A percentile compares a stretch with the other conserved stretches of the same genome.
Conservation (phyloP, 1,284 basidiomycete species). For the Irpex rosettiformis region DNA sequence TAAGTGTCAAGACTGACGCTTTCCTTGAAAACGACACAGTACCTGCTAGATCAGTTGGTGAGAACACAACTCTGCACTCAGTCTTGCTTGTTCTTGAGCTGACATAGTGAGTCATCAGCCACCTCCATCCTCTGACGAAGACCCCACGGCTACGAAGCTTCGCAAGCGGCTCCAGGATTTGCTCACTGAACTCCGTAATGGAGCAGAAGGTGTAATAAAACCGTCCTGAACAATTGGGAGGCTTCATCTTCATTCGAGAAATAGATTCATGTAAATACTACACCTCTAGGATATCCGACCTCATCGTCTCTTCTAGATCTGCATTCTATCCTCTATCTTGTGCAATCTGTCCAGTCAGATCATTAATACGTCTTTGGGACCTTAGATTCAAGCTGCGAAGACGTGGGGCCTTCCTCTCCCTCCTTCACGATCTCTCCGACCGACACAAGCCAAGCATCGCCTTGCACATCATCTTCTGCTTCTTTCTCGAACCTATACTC, state of each 20-base stretch:
- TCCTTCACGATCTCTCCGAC: conserved; percentile 22
- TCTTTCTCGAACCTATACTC: conserved; percentile 28
- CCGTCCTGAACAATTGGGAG: too few relatives aligned
- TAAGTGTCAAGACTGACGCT: too few relatives aligned
- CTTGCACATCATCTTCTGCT: conserved; percentile 24
- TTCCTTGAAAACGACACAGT: too few relatives aligned
- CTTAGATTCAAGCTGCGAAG: conserved; percentile 15
- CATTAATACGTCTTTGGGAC: not conserved
- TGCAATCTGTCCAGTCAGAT: too few relatives aligned
- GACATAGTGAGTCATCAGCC: not conserved
- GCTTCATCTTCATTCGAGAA: too few relatives aligned
- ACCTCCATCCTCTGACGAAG: not conserved
- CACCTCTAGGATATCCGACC: too few relatives aligned
- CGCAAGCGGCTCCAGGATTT: not conserved
- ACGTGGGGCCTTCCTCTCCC: conserved; percentile 25
- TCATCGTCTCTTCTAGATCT: too few relatives aligned
- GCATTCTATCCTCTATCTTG: too few relatives aligned
- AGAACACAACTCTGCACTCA: not conserved
- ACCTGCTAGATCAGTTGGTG: not conserved
- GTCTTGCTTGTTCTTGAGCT: not conserved
- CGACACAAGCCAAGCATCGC: conserved; percentile 24
- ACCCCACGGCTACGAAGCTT: not conserved
- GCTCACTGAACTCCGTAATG: not conserved
- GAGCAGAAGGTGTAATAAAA: not conserved
- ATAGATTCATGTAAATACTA: too few relatives aligned